A percentile compares a stretch with the other conserved stretches of the same genome.
Conservation (phyloP, 2,329 filamentous ascomycete species). For the Fusarium sp. region DNA sequence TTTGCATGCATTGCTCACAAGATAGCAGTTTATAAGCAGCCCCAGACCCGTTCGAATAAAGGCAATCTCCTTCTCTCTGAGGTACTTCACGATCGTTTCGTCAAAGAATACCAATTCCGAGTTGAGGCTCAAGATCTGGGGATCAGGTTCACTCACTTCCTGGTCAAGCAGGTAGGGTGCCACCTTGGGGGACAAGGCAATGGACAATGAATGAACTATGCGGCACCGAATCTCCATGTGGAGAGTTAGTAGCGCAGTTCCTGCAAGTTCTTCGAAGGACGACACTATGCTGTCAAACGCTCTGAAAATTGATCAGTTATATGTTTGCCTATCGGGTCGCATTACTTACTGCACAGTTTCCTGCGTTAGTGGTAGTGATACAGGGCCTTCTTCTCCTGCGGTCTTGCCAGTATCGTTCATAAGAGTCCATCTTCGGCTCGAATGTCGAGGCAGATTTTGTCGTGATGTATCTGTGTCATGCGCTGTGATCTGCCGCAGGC, state of each 20-base stretch:
- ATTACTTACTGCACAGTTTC: slow-evolving; percentile 79
- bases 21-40: slow-evolving; percentile 79
- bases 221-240: slow-evolving; percentile 90
- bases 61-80: slow-evolving; percentile 74
- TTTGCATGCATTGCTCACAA: slow-evolving; percentile 76
- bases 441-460: slow-evolving; percentile 62
- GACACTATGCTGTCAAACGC: slow-evolving; percentile 88
- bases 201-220: slow-evolving; percentile 80
- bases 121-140: slow-evolving; percentile 84
- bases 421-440: slow-evolving; percentile 84
- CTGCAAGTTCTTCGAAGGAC: slow-evolving; percentile 83
- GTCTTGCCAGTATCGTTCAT: slow-evolving; percentile 71
- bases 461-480: slow-evolving; percentile 74
- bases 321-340: background rate
- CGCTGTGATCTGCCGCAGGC: slow-evolving; percentile 83
- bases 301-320: slow-evolving; percentile 53
- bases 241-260: slow-evolving; percentile 82
- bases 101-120: slow-evolving; percentile 87
- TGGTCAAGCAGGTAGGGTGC: slow-evolving; percentile 74
- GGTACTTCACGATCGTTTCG: slow-evolving; percentile 78
- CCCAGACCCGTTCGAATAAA: slow-evolving; percentile 84
- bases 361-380: slow-evolving; percentile 87
- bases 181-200: slow-evolving; percentile 67
- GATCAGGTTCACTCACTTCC: slow-evolving; percentile 80
- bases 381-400: slow-evolving; percentile 69